Conservation (phyloP, 371 early-diverging fungal genomes). For the Basidiobolus meristosporus region DNA sequence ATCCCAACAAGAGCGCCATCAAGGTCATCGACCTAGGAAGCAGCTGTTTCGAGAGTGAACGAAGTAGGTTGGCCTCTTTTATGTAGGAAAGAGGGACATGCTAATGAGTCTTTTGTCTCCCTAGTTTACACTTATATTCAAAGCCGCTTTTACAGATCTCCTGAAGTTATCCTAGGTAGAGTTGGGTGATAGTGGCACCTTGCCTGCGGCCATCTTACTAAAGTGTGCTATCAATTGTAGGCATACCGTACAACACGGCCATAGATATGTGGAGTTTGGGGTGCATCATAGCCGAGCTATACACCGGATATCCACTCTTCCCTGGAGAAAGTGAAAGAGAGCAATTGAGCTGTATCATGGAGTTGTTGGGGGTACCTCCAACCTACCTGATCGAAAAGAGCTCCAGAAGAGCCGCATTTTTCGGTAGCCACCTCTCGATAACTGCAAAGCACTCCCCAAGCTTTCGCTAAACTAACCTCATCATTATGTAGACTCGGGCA, state of each 20-base stretch:
- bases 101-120: no score
- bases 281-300: conserved; percentile 93
- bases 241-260: conserved; percentile 62
- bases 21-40: conserved; percentile 98
- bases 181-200: no score
- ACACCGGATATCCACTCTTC: conserved; percentile 82
- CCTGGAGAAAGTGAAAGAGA: conserved; percentile 95
- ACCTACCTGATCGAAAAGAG: conserved; percentile 52
- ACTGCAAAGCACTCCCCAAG: no score
- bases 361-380: conserved; percentile 69
- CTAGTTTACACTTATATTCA: conserved; percentile 93
- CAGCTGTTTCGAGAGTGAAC: conserved; percentile 70
- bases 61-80: conserved; percentile 5
- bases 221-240: no score
- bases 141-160: conserved; percentile 91
- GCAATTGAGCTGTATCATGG: conserved; percentile 85
- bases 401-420: conserved; percentile 66
- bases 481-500: conserved; percentile 42
- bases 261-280: conserved; percentile 99
- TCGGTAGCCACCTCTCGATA: conserved; percentile 51
- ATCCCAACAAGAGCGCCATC: conserved; percentile 50
- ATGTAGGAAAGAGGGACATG: no score
- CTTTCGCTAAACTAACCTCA: no score
- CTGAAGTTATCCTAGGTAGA: conserved; percentile 93
- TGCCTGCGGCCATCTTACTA: no score